A percentile compares a stretch with the other conserved stretches of the same genome.
These are phyloP conservation scores for Salix koriyanagi DNA, from an alignment of 345 rosid species.

Conservation along the genomic window DNA sequence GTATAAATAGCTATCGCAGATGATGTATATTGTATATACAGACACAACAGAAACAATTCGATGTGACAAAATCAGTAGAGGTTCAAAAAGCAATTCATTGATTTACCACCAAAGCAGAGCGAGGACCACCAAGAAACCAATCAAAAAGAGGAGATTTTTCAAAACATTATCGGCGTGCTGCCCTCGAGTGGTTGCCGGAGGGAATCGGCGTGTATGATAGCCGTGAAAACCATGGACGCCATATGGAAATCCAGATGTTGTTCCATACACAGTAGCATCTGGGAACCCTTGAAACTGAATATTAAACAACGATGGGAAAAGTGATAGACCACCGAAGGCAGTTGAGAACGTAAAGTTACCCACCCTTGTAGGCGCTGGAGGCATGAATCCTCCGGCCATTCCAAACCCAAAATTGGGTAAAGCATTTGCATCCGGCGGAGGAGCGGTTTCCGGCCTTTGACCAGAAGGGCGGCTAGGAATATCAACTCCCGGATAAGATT, in stretches of 20 bases:
- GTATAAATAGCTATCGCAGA: background rate
- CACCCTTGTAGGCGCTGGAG: slow-evolving; percentile 56
- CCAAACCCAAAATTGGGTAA: slow-evolving; percentile 59
- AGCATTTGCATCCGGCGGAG: slow-evolving; percentile 42
- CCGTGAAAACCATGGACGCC: slow-evolving; percentile 54
- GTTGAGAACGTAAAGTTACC: slow-evolving; percentile 62
- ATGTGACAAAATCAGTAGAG: background rate
- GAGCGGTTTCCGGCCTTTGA: slow-evolving; percentile 71
- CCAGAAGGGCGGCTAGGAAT: slow-evolving; percentile 71
- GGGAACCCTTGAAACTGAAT: slow-evolving; percentile 71
- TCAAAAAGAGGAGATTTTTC: slow-evolving; percentile 49
- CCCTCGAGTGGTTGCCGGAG: slow-evolving; percentile 29
- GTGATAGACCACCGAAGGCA: slow-evolving; percentile 58
- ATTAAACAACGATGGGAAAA: slow-evolving; percentile 71
- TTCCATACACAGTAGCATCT: slow-evolving; percentile 60
- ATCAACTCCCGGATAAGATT: slow-evolving; percentile 59
- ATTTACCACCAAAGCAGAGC: slow-evolving; percentile 52
- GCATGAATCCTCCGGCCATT: slow-evolving; percentile 67
- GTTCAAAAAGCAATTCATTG: background rate
- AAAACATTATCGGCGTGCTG: slow-evolving; percentile 51
- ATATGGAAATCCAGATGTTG: slow-evolving; percentile 55
- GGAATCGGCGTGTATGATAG: slow-evolving; percentile 45
- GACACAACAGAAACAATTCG: background rate
- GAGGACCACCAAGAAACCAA: slow-evolving; percentile 51
- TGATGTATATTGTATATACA: slow-evolving; percentile 20